phyloP scores from a whole-genome alignment of 768 basidiomycete species.

The Suillus variegatus region DNA sequence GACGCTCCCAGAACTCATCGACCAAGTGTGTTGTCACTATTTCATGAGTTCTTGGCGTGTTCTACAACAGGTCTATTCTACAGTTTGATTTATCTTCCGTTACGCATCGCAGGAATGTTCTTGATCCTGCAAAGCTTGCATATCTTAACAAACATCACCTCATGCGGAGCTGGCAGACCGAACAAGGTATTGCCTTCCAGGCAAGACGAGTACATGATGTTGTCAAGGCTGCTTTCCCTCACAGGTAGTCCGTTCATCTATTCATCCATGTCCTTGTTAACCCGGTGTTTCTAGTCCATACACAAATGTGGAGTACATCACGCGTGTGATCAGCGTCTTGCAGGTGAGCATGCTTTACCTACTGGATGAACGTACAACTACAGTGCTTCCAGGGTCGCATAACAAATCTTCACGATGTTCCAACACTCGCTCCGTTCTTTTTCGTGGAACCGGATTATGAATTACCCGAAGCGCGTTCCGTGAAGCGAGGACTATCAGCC shows the following conservation, averaged over 20 bases:
- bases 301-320: slow-evolving; percentile 58
- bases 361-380: not conserved
- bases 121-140: slow-evolving; percentile 79
- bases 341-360: slow-evolving; percentile 42
- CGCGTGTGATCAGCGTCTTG: slow-evolving; percentile 59
- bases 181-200: slow-evolving; percentile 52
- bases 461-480: slow-evolving; percentile 52
- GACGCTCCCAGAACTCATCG: slow-evolving; percentile 64
- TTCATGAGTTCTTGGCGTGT: slow-evolving; percentile 3
- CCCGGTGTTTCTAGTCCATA: slow-evolving; percentile 37
- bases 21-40: slow-evolving; percentile 44
- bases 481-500: slow-evolving; percentile 45
- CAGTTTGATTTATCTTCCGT: slow-evolving; percentile 78
- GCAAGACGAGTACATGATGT: slow-evolving; percentile 53
- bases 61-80: not conserved
- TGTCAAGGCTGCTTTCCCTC: slow-evolving; percentile 59
- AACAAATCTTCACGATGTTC: slow-evolving; percentile 70
- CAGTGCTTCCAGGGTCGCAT: slow-evolving; percentile 56
- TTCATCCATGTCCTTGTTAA: not conserved
- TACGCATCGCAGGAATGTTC: slow-evolving; percentile 81
- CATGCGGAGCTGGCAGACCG: slow-evolving; percentile 50
- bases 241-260: slow-evolving; percentile 43
- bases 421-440: slow-evolving; percentile 69
- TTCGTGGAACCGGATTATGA: slow-evolving; percentile 69
- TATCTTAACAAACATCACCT: slow-evolving; percentile 90